phyloP scores from a whole-genome alignment of 306 rosid species.

The Urtica urens region DNA sequence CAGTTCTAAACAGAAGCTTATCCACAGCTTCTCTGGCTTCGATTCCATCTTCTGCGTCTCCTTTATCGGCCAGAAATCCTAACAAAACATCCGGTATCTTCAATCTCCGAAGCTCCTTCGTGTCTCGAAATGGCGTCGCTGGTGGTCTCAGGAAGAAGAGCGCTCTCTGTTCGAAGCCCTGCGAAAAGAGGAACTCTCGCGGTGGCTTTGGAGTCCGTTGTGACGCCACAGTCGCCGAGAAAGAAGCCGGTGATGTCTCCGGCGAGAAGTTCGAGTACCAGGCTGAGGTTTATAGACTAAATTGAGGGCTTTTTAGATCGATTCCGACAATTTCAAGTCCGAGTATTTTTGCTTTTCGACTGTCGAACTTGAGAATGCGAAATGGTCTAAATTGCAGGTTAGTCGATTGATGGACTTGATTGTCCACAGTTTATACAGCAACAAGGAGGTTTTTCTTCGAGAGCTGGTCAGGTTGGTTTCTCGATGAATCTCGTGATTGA shows the following conservation, averaged over 20 bases:
- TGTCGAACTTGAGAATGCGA: background rate
- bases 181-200: constrained; percentile 42
- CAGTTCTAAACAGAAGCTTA: constrained; percentile 59
- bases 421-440: constrained; percentile 89
- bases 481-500: background rate
- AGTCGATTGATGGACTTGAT: constrained; percentile 81
- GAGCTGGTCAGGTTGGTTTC: constrained; percentile 76
- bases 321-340: background rate
- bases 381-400: constrained; percentile 35
- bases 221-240: constrained; percentile 79
- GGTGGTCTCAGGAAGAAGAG: constrained; percentile 17
- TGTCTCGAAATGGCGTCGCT: constrained; percentile 38
- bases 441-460: constrained; percentile 83
- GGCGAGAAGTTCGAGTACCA: constrained; percentile 92
- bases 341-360: background rate
- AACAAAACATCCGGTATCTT: constrained; percentile 19
- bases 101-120: constrained; percentile 36
- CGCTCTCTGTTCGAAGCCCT: constrained; percentile 24
- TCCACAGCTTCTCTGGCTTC: constrained; percentile 47
- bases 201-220: constrained; percentile 46
- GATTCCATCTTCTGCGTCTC: constrained; percentile 46
- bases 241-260: constrained; percentile 52
- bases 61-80: constrained; percentile 23
- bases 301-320: background rate
- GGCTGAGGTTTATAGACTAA: constrained; percentile 63